Evolutionary conservation across 2,329 filamentous ascomycete species (phyloP), one percentile per base, ranked within the genome.

Genomic region (Phialemoniopsis sp.): DNA sequence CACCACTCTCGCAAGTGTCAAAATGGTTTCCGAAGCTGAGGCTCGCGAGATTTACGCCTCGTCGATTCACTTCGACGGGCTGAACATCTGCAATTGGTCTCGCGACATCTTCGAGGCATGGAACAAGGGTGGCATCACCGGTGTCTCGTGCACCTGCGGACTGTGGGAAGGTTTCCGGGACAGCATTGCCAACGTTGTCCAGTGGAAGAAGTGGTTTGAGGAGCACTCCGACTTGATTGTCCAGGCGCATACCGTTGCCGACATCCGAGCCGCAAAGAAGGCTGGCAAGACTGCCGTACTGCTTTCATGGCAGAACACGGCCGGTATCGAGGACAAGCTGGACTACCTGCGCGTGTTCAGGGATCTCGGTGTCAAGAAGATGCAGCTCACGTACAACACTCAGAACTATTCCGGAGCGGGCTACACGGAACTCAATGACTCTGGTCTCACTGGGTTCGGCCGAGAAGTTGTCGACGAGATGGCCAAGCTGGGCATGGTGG

Each of bases 121-220:
- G 61, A 52, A 57, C 15, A 46, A 50, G 7, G 60, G 62, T 10
- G 62, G 61, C 28, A 61, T 66, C 38, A 62, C 59, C 12, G 62
- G 61, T n/a, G 62, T 66, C 3, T 64, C 60, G 4, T 63, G 60
- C 46, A 66, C 63, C 1, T 64, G 59, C 36, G 55, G 60, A 4
- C 52, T 67, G 9, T 66, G 62, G 63, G 60, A 66, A 40, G 57
- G 57, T 4, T 60, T 66, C 37, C 53, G 59, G 8, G 57, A 46
- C 26, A 59, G 55, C 29, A 58, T 67, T n/a, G 47, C 56, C 37
- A 62, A 64, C 29, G 60, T 65, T 2, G 59, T 66, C 10, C 57
- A 64, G 35, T 66, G 61, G 62, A 66, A 66, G 48, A 56, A 61
- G 39, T 66, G 62, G 63, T 66, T 66, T 37, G 62, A 66, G 40